These are phyloP conservation scores for Didymella exigua DNA, from an alignment of 2,329 filamentous ascomycete species.

Conservation along the genomic window DNA sequence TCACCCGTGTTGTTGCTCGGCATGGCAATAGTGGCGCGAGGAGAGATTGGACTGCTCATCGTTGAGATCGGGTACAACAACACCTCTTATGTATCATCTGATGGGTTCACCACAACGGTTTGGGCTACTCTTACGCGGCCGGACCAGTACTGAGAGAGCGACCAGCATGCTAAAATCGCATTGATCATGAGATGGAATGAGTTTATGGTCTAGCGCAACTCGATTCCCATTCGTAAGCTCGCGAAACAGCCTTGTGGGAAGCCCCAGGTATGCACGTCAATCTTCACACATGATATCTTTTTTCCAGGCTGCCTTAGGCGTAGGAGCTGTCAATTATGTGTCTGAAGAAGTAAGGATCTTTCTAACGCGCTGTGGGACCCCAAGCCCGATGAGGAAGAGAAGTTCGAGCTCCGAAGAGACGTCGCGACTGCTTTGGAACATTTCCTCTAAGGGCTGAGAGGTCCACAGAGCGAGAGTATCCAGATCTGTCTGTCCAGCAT, in stretches of 20 bases:
- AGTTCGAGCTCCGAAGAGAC: not conserved
- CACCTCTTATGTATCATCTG: constrained; percentile 30
- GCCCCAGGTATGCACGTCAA: not conserved
- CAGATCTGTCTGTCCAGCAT: not conserved
- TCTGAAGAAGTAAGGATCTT: not conserved
- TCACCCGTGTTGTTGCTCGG: constrained; percentile 26
- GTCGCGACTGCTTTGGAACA: not conserved
- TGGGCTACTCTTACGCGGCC: constrained; percentile 26
- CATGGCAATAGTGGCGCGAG: constrained; percentile 35
- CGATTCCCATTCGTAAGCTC: not conserved
- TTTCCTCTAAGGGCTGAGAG: not conserved
- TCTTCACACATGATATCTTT: not conserved
- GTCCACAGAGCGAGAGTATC: not conserved
- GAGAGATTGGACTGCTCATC: constrained; percentile 38
- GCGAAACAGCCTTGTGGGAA: not conserved
- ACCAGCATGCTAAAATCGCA: not conserved
- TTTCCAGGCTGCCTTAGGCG: not conserved
- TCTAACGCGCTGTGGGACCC: not conserved
- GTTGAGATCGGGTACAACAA: constrained; percentile 39
- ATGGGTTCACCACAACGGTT: constrained; percentile 32
- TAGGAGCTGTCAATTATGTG: not conserved
- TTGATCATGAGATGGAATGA: not conserved
- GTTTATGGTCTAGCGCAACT: not conserved
- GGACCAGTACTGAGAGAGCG: not conserved
- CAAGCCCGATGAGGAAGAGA: not conserved